phyloP scores from a whole-genome alignment of 2,329 filamentous ascomycete genomes.

The Ophiostoma ips region DNA sequence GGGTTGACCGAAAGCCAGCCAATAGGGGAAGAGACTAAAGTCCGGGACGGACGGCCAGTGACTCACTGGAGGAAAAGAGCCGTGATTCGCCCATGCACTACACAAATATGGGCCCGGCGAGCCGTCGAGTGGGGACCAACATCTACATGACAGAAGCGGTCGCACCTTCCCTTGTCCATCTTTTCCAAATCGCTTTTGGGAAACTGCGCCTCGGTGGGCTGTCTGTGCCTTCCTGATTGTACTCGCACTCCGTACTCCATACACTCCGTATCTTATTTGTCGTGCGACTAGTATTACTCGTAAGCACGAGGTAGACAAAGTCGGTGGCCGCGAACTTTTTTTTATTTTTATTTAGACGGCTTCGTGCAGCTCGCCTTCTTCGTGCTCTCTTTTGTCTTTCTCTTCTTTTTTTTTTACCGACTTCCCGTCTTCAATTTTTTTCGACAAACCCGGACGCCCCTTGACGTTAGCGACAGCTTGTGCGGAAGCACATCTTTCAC shows the following conservation, averaged over 20 bases:
- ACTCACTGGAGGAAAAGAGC: neutral
- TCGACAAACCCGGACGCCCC: too few species aligned
- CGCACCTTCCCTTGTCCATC: neutral
- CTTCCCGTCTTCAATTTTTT: neutral
- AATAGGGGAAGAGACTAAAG: neutral
- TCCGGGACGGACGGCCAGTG: neutral
- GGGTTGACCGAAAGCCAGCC: neutral
- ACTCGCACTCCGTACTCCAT: too few species aligned
- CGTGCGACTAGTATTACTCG: too few species aligned
- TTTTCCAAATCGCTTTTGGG: neutral
- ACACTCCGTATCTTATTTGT: constrained; percentile 1
- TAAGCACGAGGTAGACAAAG: too few species aligned
- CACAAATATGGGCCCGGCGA: neutral
- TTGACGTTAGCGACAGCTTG: neutral
- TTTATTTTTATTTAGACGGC: neutral
- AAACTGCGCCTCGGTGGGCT: constrained; percentile 9
- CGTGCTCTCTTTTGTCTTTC: neutral
- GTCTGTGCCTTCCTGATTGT: too few species aligned
- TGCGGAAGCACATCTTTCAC: constrained; percentile 4
- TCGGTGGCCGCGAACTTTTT: too few species aligned
- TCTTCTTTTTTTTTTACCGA: neutral
- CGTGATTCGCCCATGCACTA: neutral
- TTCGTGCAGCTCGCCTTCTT: too few species aligned
- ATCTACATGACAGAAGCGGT: neutral
- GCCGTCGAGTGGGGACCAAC: neutral